Conservation (phyloP, 306 rosid species). For the Cotoneaster glaucophyllus region DNA sequence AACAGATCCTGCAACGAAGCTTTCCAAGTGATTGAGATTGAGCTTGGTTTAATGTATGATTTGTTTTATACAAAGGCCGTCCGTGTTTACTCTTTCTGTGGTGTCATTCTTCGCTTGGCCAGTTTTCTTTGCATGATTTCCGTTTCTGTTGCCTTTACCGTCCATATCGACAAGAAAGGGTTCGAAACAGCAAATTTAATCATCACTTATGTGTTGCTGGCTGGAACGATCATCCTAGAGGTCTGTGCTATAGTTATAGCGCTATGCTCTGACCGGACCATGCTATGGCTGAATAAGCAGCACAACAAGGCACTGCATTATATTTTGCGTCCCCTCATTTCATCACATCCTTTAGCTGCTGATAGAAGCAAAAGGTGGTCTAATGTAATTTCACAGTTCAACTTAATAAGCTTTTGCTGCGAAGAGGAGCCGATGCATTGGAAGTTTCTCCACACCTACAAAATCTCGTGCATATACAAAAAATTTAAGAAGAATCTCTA, state of each 20-base stretch:
- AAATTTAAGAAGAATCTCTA: not conserved
- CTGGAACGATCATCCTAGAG: constrained; percentile 30
- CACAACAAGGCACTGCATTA: not conserved
- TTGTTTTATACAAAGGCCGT: constrained; percentile 35
- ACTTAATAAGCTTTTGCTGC: constrained; percentile 5
- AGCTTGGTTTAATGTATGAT: constrained; percentile 46
- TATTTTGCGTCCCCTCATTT: not conserved
- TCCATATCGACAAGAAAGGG: not conserved
- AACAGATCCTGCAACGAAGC: not conserved
- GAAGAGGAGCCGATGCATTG: not conserved
- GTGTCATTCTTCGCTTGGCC: constrained; percentile 9
- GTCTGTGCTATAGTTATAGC: not conserved
- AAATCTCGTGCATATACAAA: too few relatives aligned
- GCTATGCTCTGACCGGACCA: constrained; percentile 27
- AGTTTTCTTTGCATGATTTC: not conserved
- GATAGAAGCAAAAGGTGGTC: not conserved
- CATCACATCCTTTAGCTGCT: not conserved
- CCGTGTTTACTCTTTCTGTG: not conserved
- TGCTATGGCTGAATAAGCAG: constrained; percentile 15
- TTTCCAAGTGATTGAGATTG: constrained; percentile 34
- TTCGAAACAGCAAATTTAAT: not conserved
- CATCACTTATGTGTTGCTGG: constrained; percentile 19
- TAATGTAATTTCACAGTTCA: constrained; percentile 18
- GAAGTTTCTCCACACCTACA: not conserved
- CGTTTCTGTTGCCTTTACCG: constrained; percentile 4